Evolutionary conservation across 768 basidiomycete species (phyloP).

Genomic region (Boletus vermiculosoides): DNA sequence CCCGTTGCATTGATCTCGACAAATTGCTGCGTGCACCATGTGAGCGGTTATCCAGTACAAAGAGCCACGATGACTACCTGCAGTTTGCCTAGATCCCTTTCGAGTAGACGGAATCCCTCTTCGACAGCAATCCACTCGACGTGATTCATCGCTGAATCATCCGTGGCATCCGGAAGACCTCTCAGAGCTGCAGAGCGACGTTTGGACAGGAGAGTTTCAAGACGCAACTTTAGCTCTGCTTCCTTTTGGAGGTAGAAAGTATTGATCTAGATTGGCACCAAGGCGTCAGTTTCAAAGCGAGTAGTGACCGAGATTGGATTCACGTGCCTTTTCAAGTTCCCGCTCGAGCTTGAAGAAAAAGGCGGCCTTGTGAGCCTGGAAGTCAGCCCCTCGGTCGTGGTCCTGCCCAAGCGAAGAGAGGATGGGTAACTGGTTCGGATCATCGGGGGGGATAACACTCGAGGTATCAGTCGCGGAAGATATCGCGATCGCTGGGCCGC

Average conservation of each 20-base stretch:
- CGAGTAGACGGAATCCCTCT: conserved; percentile 92
- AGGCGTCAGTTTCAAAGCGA: conserved; percentile 3
- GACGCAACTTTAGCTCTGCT: conserved; percentile 86
- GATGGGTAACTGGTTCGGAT: conserved; percentile 53
- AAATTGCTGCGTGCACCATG: conserved; percentile 65
- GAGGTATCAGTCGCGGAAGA: conserved; percentile 15
- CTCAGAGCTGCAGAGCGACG: conserved; percentile 79
- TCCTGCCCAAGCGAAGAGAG: conserved; percentile 63
- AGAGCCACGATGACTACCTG: conserved; percentile 55
- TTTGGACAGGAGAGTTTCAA: conserved; percentile 92
- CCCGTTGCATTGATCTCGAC: conserved; percentile 97
- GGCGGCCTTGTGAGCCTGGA: conserved; percentile 92
- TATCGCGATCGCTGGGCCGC: conserved; percentile 32
- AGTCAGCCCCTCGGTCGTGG: conserved; percentile 75
- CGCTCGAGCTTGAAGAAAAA: conserved; percentile 99
- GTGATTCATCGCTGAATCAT: conserved; percentile 55
- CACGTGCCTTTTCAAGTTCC: conserved; percentile 89
- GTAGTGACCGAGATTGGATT: conserved; percentile 2
- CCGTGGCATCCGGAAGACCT: conserved; percentile 64
- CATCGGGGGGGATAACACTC: conserved; percentile 32
- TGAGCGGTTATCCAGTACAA: conserved; percentile 13
- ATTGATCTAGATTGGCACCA: conserved; percentile 72
- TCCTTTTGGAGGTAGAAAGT: conserved; percentile 97
- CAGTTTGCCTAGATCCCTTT: conserved; percentile 91
- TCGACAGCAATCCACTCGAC: conserved; percentile 96